A percentile compares a stretch with the other conserved stretches of the same genome.
These are phyloP conservation scores for Neoarthrinium moseri DNA, from an alignment of 2,329 filamentous ascomycete genomes.

Conservation along the genomic window DNA sequence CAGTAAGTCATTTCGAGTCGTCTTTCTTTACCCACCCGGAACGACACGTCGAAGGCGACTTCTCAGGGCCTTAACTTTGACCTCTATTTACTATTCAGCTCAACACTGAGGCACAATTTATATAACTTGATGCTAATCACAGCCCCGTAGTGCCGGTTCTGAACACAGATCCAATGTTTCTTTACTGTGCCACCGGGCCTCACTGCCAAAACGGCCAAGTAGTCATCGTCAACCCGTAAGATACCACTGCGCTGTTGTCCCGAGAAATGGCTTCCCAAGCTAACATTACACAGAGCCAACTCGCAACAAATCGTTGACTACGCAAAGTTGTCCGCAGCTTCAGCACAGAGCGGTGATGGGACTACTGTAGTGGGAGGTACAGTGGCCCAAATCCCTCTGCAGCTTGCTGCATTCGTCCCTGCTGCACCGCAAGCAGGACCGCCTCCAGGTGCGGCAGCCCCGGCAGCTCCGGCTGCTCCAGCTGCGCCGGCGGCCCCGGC, in stretches of 20 bases:
- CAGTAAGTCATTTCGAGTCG: too few relatives aligned
- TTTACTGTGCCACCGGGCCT: conserved; percentile 48
- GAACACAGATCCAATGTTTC: conserved; percentile 43
- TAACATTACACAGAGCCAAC: conserved; percentile 17
- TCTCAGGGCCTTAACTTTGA: too few relatives aligned
- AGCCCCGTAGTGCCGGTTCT: conserved; percentile 45
- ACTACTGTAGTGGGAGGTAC: conserved; percentile 24
- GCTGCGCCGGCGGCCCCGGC: conserved; percentile 6
- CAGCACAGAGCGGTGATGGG: conserved; percentile 24
- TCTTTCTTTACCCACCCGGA: too few relatives aligned
- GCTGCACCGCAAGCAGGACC: conserved; percentile 15
- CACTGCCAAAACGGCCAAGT: conserved; percentile 52
- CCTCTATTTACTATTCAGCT: too few relatives aligned
- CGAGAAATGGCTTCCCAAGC: neutral
- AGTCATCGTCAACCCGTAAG: conserved; percentile 48
- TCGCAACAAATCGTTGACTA: conserved; percentile 28
- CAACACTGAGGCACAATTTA: too few relatives aligned
- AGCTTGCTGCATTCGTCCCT: conserved; percentile 25
- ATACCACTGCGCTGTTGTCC: neutral
- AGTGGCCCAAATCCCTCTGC: conserved; percentile 26
- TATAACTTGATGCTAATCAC: too few relatives aligned
- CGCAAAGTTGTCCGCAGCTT: conserved; percentile 19
- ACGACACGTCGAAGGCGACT: too few relatives aligned
- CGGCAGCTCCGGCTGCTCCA: conserved; percentile 10
- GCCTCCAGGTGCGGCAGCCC: conserved; percentile 8